Evolutionary conservation across 805 yeast genomes (phyloP), one percentile per base, ranked within the genome.

Genomic region (Candida vartiovaarae): DNA sequence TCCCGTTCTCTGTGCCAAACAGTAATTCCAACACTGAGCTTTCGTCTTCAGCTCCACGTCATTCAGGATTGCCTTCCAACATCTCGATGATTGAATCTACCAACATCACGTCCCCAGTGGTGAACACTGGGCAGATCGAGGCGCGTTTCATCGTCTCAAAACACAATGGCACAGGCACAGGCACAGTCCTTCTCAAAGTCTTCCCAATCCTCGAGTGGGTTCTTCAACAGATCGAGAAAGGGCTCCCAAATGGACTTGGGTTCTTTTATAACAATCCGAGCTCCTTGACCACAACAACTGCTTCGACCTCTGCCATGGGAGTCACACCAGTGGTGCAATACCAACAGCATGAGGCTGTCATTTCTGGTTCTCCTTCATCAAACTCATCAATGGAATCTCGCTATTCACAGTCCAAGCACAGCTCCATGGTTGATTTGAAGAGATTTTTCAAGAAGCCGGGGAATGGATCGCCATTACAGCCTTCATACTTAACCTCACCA

Each of bases 141-240:
- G 84, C 95, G 11, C 72, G 96, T 36, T 88, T 89, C 58, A 79
- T 89, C 40, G 83, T 89, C 34, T 84, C 95, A 8, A 79, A 86
- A 55, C 93, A 83, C 48, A 76, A 84, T 81, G 25, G 26, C 57
- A 52, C 20, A 54, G 47, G 9, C 57, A 53, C 36, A 47, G 50
- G 15, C 56, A 58, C 5, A 50, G 27, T 46, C 54, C 6, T 37
- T 49, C 34, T 51, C 60, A 1, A 55, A 54, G 29, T 48, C 50
- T 1, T 31, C 52, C 0, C 41, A 40, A 1, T 38, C 46, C 72
- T 37, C 79, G 67, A 50, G 75, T 62, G 53, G 70, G 50, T 27
- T 64, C 57, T 80, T 78, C 50, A 61, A 71, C 3, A 67, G 69
- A 47, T 70, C 72, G 35, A 70, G 70, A 49, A 64, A 71, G 55